These are phyloP conservation scores for Pseudevernia furfuracea DNA, from an alignment of 495 filamentous ascomycete species.

Conservation along the genomic window DNA sequence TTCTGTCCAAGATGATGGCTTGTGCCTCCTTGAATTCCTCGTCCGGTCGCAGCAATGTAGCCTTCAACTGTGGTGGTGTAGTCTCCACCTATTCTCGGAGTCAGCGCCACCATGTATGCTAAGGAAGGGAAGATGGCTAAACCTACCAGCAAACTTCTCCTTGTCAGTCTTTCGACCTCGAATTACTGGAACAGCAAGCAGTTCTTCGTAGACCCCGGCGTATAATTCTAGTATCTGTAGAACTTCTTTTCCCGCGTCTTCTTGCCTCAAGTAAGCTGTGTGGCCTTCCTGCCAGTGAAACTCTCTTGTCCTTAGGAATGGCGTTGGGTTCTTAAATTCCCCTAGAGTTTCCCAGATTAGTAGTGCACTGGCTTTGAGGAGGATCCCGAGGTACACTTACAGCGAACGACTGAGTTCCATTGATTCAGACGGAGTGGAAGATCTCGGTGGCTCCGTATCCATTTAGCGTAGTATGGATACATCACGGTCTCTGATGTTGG, in stretches of 20 bases:
- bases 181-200: constrained; percentile 89
- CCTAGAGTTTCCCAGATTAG: constrained; percentile 27
- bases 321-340: constrained; percentile 97
- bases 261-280: constrained; percentile 81
- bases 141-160: constrained; percentile 72
- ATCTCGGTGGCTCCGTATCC: constrained; percentile 90
- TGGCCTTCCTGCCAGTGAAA: constrained; percentile 99
- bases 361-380: background rate
- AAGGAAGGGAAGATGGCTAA: too few relatives aligned
- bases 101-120: background rate
- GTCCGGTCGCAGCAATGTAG: constrained; percentile 85
- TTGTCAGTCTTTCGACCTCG: constrained; percentile 81
- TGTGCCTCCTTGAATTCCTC: constrained; percentile 93
- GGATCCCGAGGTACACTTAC: background rate
- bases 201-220: constrained; percentile 78
- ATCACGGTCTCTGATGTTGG: constrained; percentile 92
- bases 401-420: constrained; percentile 63
- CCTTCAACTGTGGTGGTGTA: constrained; percentile 91
- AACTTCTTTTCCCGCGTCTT: constrained; percentile 73
- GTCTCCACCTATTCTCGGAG: constrained; percentile 53
- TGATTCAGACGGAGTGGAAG: constrained; percentile 90
- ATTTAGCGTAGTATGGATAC: constrained; percentile 93
- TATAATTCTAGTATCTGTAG: constrained; percentile 90
- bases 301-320: constrained; percentile 85
- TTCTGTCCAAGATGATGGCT: constrained; percentile 94